phyloP scores from a whole-genome alignment of 805 yeast genomes.

The Schwanniomyces sp. region DNA sequence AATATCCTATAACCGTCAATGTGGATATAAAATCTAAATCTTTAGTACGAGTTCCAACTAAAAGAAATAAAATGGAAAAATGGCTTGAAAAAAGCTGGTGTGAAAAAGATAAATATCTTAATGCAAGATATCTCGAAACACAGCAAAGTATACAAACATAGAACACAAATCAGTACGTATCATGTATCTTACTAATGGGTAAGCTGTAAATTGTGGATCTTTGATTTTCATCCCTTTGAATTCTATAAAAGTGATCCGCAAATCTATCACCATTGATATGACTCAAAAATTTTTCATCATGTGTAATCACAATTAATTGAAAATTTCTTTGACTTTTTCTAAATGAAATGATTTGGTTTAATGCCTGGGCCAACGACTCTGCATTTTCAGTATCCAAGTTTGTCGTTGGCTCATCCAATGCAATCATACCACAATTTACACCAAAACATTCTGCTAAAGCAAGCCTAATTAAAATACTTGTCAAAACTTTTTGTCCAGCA shows the following conservation, averaged over 20 bases:
- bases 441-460: conserved; percentile 97
- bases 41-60: conserved; percentile 49
- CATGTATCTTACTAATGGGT: conserved; percentile 41
- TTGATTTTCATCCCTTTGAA: conserved; percentile 78
- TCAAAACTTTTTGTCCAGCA: conserved; percentile 95
- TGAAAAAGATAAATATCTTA: conserved; percentile 54
- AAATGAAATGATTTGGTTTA: conserved; percentile 70
- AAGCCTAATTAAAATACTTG: conserved; percentile 84
- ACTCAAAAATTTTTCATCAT: conserved; percentile 86
- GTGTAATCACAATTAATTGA: conserved; percentile 94
- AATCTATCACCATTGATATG: conserved; percentile 83
- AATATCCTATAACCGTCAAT: conserved; percentile 33
- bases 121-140: conserved; percentile 11
- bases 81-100: conserved; percentile 79
- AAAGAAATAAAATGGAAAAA: conserved; percentile 57
- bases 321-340: conserved; percentile 82
- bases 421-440: conserved; percentile 89
- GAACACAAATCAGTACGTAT: conserved; percentile 12
- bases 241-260: conserved; percentile 83
- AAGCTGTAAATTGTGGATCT: conserved; percentile 66
- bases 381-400: conserved; percentile 88
- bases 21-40: conserved; percentile 50
- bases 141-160: background rate
- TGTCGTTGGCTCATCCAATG: conserved; percentile 97
- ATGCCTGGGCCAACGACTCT: conserved; percentile 80